A percentile compares a stretch with the other conserved stretches of the same genome.
Evolutionary conservation across 1,139 yeast species (phyloP).

Genomic region (Pichia sp.): DNA sequence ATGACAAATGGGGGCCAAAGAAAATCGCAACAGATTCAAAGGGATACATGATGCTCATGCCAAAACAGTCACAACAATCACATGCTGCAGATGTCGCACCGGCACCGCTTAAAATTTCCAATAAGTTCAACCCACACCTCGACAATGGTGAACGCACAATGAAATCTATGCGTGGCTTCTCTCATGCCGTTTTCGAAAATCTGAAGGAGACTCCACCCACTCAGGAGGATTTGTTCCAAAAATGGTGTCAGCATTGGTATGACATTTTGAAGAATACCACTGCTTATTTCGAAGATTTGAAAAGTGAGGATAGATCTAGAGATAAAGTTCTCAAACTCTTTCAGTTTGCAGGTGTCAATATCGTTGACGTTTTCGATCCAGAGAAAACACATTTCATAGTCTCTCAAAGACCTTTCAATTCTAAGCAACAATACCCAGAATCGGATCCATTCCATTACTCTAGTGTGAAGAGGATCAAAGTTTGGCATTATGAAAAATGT

Average conservation of each 20-base stretch:
- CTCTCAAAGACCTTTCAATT: slow-evolving; percentile 44
- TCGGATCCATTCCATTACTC: slow-evolving; percentile 65
- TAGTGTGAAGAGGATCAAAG: slow-evolving; percentile 54
- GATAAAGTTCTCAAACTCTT: slow-evolving; percentile 23
- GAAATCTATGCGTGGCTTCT: slow-evolving; percentile 13
- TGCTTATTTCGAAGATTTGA: slow-evolving; percentile 25
- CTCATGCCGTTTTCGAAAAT: slow-evolving; percentile 22
- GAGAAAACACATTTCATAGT: slow-evolving; percentile 36
- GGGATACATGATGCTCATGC: too few relatives aligned
- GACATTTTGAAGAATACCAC: slow-evolving; percentile 21
- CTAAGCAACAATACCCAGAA: slow-evolving; percentile 30
- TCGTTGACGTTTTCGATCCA: slow-evolving; percentile 25
- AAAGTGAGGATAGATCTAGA: slow-evolving; percentile 19
- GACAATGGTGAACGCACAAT: slow-evolving; percentile 7
- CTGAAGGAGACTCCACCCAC: slow-evolving; percentile 30
- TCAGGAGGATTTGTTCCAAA: slow-evolving; percentile 21
- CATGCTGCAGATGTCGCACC: too few relatives aligned
- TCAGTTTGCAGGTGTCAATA: slow-evolving; percentile 23
- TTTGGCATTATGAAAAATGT: slow-evolving; percentile 87
- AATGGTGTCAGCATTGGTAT: slow-evolving; percentile 30
- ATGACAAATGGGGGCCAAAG: background rate
- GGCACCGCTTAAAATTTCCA: slow-evolving; percentile 4
- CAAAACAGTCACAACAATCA: too few relatives aligned
- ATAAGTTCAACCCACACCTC: slow-evolving; percentile 6
- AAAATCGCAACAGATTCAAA: background rate